Evolutionary conservation across 108 stramenopile species (phyloP).

Genomic region (Nitzschia sp.): DNA sequence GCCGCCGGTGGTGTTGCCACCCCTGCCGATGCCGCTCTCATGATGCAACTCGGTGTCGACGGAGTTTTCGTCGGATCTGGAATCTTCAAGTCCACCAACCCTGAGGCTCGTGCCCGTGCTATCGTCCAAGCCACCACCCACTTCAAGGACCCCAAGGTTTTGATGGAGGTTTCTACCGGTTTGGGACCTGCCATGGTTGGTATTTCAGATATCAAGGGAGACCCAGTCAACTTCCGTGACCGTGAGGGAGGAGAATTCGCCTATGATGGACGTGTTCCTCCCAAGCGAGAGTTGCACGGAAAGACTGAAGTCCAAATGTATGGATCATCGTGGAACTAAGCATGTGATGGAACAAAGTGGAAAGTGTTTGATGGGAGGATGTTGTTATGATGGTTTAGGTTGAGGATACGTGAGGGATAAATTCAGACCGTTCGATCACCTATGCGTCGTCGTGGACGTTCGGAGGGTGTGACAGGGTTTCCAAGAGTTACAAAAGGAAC

Average conservation of each 20-base stretch:
- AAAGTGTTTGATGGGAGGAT: background rate
- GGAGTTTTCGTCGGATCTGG: constrained; percentile 99
- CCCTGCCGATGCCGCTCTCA: constrained; percentile 98
- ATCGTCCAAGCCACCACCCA: constrained; percentile 97
- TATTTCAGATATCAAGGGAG: constrained; percentile 93
- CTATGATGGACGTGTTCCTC: constrained; percentile 83
- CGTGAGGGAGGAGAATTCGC: constrained; percentile 90
- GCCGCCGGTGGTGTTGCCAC: constrained; percentile 99
- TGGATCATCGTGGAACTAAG: constrained; percentile 85
- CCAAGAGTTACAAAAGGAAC: background rate
- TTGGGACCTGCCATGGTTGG: constrained; percentile 99
- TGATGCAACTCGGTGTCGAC: constrained; percentile 99
- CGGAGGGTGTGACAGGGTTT: background rate
- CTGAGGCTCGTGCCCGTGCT: constrained; percentile 91
- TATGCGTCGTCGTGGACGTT: background rate
- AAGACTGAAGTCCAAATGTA: constrained; percentile 93
- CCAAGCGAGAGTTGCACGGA: constrained; percentile 87
- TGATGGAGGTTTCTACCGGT: constrained; percentile 93
- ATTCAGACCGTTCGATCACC: background rate
- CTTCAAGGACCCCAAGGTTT: constrained; percentile 95
- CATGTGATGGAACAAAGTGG: background rate
- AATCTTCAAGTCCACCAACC: constrained; percentile 95
- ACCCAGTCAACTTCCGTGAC: constrained; percentile 97
- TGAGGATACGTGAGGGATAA: background rate
- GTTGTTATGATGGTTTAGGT: background rate